These are phyloP conservation scores for Lasiodiplodia hormozganensis DNA, from an alignment of 2,329 filamentous ascomycete species.

Conservation along the genomic window DNA sequence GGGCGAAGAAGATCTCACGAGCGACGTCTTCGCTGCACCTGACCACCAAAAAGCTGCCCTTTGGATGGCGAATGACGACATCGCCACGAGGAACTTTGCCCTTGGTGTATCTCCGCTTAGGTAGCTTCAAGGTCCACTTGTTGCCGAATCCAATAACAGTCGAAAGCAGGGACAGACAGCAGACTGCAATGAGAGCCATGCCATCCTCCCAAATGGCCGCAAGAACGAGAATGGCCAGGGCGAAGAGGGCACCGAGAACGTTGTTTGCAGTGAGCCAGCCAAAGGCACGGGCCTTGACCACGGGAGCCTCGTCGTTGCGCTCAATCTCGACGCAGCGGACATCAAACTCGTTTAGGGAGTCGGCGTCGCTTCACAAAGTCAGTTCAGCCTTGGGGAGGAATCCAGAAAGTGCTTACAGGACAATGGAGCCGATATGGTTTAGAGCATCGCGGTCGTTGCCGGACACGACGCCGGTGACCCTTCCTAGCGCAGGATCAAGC, in stretches of 20 bases:
- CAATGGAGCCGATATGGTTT: constrained; percentile 57
- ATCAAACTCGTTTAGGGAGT: constrained; percentile 45
- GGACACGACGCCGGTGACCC: constrained; percentile 55
- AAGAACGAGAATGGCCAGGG: constrained; percentile 50
- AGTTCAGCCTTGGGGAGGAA: constrained; percentile 17
- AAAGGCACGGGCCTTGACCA: constrained; percentile 52
- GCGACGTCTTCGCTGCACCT: constrained; percentile 58
- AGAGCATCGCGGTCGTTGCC: constrained; percentile 55
- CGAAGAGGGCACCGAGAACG: constrained; percentile 54
- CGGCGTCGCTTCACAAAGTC: constrained; percentile 40
- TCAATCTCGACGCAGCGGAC: constrained; percentile 51
- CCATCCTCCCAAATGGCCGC: constrained; percentile 56
- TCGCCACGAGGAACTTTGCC: constrained; percentile 50
- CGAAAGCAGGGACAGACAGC: constrained; percentile 57
- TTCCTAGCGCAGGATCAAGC: constrained; percentile 49
- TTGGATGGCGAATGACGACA: constrained; percentile 59
- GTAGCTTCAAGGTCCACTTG: constrained; percentile 56
- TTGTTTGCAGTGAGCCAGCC: constrained; percentile 56
- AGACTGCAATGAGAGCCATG: constrained; percentile 57
- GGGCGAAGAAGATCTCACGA: constrained; percentile 59
- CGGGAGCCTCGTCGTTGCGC: constrained; percentile 38
- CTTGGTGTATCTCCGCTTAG: constrained; percentile 42
- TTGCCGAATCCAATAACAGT: constrained; percentile 58
- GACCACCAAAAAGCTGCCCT: constrained; percentile 58
- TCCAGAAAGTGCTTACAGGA: constrained; percentile 45